A percentile compares a stretch with the other conserved stretches of the same genome.
phyloP scores from a whole-genome alignment of 2,329 filamentous ascomycete genomes.

The Bipolaris bicolor region DNA sequence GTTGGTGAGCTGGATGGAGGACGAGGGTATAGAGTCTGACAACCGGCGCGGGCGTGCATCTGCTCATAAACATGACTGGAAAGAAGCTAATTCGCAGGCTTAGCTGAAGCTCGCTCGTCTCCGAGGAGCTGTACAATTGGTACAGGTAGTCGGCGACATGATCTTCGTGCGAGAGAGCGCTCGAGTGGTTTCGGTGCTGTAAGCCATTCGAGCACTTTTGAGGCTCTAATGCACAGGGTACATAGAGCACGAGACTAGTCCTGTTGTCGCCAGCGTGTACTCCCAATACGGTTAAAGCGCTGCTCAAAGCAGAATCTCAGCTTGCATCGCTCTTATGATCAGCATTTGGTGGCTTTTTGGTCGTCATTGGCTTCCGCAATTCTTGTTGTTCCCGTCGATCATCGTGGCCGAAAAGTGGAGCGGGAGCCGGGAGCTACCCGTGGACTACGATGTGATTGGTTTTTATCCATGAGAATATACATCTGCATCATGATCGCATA shows the following conservation, averaged over 20 bases:
- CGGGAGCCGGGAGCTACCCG: slow-evolving; percentile 6
- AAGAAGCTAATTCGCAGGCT: neutral
- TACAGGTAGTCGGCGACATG: slow-evolving; percentile 17
- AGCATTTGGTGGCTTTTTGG: slow-evolving; percentile 13
- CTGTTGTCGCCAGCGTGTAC: slow-evolving; percentile 7
- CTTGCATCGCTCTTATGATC: slow-evolving; percentile 4
- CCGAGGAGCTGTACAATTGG: slow-evolving; percentile 18
- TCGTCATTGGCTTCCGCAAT: slow-evolving; percentile 21
- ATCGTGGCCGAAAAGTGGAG: slow-evolving; percentile 12
- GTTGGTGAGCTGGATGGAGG: neutral
- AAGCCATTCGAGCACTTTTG: slow-evolving; percentile 9
- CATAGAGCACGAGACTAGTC: slow-evolving; percentile 3
- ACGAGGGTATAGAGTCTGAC: neutral
- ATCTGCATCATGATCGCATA: slow-evolving; percentile 17
- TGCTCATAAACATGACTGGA: slow-evolving; percentile 5
- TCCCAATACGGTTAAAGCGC: slow-evolving; percentile 6
- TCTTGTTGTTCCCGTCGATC: slow-evolving; percentile 25
- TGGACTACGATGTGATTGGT: slow-evolving; percentile 4
- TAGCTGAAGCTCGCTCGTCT: slow-evolving; percentile 2
- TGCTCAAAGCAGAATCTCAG: slow-evolving; percentile 8
- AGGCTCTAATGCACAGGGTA: slow-evolving; percentile 11
- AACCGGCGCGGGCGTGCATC: neutral
- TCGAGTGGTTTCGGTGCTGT: neutral
- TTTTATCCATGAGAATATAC: neutral
- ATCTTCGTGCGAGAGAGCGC: neutral